A percentile compares a stretch with the other conserved stretches of the same genome.
Conservation (phyloP, 2,329 filamentous ascomycete genomes). For the Sporothrix euskadiensis region DNA sequence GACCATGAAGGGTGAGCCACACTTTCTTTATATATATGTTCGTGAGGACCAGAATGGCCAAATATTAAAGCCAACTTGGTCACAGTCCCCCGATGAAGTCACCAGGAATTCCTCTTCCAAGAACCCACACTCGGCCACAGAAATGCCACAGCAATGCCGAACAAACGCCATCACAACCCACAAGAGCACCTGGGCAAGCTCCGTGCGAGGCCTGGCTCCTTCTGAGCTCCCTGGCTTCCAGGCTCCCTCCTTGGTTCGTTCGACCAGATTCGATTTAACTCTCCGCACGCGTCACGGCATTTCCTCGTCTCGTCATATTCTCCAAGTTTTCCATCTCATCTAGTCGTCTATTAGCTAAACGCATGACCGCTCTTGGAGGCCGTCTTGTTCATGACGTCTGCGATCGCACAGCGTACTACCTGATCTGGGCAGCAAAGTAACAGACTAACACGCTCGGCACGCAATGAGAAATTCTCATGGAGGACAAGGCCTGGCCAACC, state of each 20-base stretch:
- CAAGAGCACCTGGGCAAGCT: not conserved
- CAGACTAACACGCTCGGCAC: too few species aligned
- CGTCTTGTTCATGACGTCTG: conserved; percentile 23
- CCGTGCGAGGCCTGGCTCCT: not conserved
- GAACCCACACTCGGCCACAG: not conserved
- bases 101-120: conserved; percentile 7
- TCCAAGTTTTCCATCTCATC: not conserved
- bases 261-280: not conserved
- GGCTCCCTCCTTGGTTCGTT: conserved; percentile 12
- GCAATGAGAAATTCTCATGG: not conserved
- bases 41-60: not conserved
- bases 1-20: not conserved
- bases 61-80: not conserved
- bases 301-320: not conserved
- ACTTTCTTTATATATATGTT: not conserved
- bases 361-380: not conserved
- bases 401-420: not conserved
- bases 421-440: not conserved
- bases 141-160: not conserved
- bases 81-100: conserved; percentile 2
- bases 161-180: not conserved
- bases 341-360: not conserved
- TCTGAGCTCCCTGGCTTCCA: not conserved
- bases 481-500: not conserved
- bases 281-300: not conserved